A percentile compares a stretch with the other conserved stretches of the same genome.
Conservation (phyloP, 352 stramenopile genomes). For the Thraustochytrium striatum region DNA sequence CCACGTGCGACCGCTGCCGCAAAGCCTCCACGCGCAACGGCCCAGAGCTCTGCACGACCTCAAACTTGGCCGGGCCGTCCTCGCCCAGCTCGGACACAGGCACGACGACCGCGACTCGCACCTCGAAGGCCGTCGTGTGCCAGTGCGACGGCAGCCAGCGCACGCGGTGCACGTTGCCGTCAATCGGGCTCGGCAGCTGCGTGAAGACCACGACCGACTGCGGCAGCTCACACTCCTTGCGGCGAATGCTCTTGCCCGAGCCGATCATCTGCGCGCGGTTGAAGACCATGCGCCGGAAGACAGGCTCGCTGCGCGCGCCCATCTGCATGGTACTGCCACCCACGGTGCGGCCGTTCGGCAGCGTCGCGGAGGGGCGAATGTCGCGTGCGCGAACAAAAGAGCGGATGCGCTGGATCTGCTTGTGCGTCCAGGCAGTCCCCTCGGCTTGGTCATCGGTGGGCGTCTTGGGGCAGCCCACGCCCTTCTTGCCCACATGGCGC, state of each 20-base stretch:
- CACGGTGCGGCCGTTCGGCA: not conserved
- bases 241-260: not conserved
- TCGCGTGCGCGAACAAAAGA: not conserved
- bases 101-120: not conserved
- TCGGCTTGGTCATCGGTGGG: not conserved
- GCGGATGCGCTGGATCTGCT: constrained; percentile 2
- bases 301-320: not conserved
- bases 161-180: not conserved
- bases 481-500: not conserved
- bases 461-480: not conserved
- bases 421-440: not conserved
- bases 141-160: constrained; percentile 34
- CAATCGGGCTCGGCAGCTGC: not conserved
- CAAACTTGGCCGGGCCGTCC: not conserved
- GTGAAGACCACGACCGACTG: not conserved
- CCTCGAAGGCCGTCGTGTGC: not conserved
- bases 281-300: not conserved
- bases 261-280: not conserved
- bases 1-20: not conserved
- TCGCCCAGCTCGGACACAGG: not conserved
- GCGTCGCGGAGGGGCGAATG: not conserved
- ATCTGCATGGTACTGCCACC: constrained; percentile 24
- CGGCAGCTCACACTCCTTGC: not conserved
- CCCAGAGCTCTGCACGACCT: not conserved
- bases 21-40: not conserved